Conservation (phyloP, 176 grass and related monocot genomes). For the Calamus simplicifolius region DNA sequence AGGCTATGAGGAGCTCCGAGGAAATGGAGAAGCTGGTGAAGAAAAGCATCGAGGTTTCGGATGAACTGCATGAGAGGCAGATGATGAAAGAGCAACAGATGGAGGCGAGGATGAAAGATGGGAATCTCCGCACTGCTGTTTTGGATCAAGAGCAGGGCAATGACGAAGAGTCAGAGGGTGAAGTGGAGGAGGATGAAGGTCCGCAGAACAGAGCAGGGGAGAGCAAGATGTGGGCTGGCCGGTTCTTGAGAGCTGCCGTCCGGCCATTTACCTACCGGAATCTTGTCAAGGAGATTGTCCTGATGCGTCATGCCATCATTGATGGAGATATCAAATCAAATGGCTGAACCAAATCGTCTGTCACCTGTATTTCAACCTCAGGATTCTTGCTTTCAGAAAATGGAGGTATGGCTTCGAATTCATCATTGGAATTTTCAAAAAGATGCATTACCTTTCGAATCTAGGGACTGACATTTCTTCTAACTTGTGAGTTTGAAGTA, state of each 20-base stretch:
- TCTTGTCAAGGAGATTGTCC: slow-evolving; percentile 92
- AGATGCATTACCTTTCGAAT: too few relatives aligned
- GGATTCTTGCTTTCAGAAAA: too few relatives aligned
- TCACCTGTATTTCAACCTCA: too few relatives aligned
- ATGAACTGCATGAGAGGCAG: slow-evolving; percentile 26
- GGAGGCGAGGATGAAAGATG: slow-evolving; percentile 19
- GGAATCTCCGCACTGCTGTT: slow-evolving; percentile 2
- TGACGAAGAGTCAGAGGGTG: slow-evolving; percentile 24
- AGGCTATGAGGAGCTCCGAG: slow-evolving; percentile 58
- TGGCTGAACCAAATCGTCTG: too few relatives aligned
- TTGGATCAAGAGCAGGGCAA: slow-evolving; percentile 33
- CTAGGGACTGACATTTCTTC: too few relatives aligned
- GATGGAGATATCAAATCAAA: slow-evolving; percentile 49
- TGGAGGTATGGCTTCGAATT: too few relatives aligned
- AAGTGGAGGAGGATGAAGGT: slow-evolving; percentile 4
- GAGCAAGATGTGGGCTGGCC: slow-evolving; percentile 26
- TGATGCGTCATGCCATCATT: slow-evolving; percentile 72
- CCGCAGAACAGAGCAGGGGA: slow-evolving; percentile 5
- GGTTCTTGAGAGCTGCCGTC: slow-evolving; percentile 63
- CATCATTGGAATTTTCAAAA: too few relatives aligned
- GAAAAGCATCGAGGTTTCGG: slow-evolving; percentile 41
- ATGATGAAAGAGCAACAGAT: slow-evolving; percentile 28
- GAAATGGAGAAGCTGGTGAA: slow-evolving; percentile 88
- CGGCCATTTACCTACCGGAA: slow-evolving; percentile 80
- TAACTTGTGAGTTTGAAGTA: too few relatives aligned